Base-by-base conservation (phyloP, 2,329 filamentous ascomycete genomes). In the Metarhizium sp. region DNA sequence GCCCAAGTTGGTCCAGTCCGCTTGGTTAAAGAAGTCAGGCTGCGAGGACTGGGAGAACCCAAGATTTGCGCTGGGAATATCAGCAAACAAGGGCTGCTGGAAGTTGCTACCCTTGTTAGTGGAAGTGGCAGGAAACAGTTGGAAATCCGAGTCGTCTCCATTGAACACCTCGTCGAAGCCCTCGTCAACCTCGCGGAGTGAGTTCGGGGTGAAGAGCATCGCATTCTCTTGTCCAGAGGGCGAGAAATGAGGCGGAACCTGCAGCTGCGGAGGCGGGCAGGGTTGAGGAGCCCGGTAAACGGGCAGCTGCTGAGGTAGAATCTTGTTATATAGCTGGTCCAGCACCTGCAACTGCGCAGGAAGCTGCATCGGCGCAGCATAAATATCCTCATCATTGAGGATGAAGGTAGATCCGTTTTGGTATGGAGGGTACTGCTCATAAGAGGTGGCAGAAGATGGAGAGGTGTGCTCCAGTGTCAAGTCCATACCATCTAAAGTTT, bases 121-220 rank as follows among this genome's bases (percentile, higher is more conserved):
- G 38, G 64, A 63, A 11, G 61, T 62, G 2, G 78, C 78, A 14
- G 53, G 34, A 64, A 79, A 90, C 16, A 90, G 76, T 18, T 80
- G 78, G 62, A 90, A 90, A 67, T 90, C 86, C 11, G 68, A 71
- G n/a, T 73, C 72, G 29, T 75, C 71, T 10, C 67, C 72, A n/a
- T 67, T 71, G 50, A 70, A 71, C 36, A 72, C 70, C 34, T 85
- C 84, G 45, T 81, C 79, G 61, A 84, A 87, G 43, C 78, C 79
- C 63, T 90, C 86, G 58, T 90, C 86, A 30, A 83, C 75, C 29
- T 82, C 79, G 18, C 74, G 73, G 57, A 83, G 69, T 0, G 84
- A 85, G 46, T 78, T 77, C 50, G 87, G 84, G 10, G 86, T 87
- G 69, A 78, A 87, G 36, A 90, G 77, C 73, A 88, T 87, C 1